phyloP scores from a whole-genome alignment of 345 rosid genomes.

The Eucalyptus regnans region DNA sequence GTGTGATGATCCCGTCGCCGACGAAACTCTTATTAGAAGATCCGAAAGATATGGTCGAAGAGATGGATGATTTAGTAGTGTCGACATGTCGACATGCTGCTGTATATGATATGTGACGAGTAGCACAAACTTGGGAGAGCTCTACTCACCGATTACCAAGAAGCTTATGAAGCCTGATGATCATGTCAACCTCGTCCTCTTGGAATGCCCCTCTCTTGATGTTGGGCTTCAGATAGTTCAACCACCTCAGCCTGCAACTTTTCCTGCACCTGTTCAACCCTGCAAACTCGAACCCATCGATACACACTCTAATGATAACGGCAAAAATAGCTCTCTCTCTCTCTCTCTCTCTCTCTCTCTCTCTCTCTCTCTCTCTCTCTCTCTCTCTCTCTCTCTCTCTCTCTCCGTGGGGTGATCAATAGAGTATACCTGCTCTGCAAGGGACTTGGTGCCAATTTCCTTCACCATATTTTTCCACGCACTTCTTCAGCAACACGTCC shows the following conservation, averaged over 20 bases:
- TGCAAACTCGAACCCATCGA: neutral
- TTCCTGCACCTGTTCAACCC: constrained; percentile 55
- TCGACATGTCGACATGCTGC: neutral
- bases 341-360: neutral
- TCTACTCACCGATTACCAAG: constrained; percentile 42
- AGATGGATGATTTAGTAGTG: neutral
- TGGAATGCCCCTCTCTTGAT: constrained; percentile 41
- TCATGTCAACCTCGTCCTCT: constrained; percentile 49
- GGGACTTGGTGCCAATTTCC: constrained; percentile 30
- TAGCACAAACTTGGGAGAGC: neutral
- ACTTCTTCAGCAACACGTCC: constrained; percentile 19
- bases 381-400: neutral
- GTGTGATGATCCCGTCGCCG: neutral
- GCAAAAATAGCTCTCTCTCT: neutral
- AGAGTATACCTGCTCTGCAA: constrained; percentile 9
- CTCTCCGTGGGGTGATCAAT: neutral
- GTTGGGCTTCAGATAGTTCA: constrained; percentile 45
- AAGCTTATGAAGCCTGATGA: constrained; percentile 45
- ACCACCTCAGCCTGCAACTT: constrained; percentile 56
- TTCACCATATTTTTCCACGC: constrained; percentile 18
- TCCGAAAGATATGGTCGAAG: neutral
- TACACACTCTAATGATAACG: neutral
- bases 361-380: neutral
- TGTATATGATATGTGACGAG: neutral
- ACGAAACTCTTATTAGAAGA: neutral